phyloP scores from a whole-genome alignment of 805 yeast species.

The Pichia paraexigua region DNA sequence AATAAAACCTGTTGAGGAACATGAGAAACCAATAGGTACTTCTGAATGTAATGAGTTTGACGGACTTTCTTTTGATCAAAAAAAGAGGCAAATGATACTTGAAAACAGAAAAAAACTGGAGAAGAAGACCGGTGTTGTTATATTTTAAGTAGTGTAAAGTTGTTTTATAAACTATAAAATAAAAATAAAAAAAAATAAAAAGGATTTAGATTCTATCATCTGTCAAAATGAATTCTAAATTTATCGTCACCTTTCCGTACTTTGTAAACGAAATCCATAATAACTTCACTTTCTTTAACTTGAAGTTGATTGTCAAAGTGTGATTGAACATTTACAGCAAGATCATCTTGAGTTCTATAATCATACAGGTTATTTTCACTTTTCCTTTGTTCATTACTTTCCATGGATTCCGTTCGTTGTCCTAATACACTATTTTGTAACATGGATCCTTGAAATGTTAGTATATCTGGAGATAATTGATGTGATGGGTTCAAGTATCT shows the following conservation, averaged over 20 bases:
- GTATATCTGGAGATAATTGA: constrained; percentile 47
- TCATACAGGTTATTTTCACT: constrained; percentile 24
- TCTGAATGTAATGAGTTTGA: constrained; percentile 22
- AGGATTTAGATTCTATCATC: constrained; percentile 7
- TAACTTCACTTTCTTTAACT: constrained; percentile 74
- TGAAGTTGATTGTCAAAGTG: constrained; percentile 52
- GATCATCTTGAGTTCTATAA: constrained; percentile 23
- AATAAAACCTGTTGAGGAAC: constrained; percentile 13
- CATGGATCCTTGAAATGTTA: constrained; percentile 61
- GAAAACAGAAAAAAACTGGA: constrained; percentile 52
- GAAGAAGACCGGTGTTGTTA: constrained; percentile 15
- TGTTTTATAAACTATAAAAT: not conserved
- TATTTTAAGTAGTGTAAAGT: not conserved
- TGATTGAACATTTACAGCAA: constrained; percentile 27
- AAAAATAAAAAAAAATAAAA: not conserved
- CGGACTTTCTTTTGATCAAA: constrained; percentile 41
- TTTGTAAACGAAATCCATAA: constrained; percentile 82
- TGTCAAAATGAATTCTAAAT: constrained; percentile 33
- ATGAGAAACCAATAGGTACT: not conserved
- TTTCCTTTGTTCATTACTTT: constrained; percentile 22
- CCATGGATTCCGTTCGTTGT: constrained; percentile 43
- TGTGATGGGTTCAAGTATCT: constrained; percentile 32
- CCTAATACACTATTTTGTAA: constrained; percentile 63
- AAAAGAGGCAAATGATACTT: constrained; percentile 50
- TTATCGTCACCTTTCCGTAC: constrained; percentile 55